These are phyloP conservation scores for Borovskyia barvae DNA, from an alignment of 208 protist species.

Conservation along the genomic window DNA sequence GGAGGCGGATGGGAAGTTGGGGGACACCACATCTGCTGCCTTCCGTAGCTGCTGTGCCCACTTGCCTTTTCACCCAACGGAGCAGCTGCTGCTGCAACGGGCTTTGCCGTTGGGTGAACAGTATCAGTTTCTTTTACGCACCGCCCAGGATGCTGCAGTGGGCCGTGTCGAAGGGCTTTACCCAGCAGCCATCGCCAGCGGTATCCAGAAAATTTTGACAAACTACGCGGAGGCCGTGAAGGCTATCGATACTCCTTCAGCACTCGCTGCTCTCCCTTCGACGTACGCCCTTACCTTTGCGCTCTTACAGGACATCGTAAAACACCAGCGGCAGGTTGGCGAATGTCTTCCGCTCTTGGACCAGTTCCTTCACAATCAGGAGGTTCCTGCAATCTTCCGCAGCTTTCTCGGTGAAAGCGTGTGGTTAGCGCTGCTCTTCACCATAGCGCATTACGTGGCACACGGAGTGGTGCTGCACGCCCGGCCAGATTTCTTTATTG, in stretches of 20 bases:
- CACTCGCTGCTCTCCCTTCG: slow-evolving; percentile 31
- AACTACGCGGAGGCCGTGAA: slow-evolving; percentile 61
- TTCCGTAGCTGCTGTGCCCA: slow-evolving; percentile 12
- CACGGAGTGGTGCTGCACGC: slow-evolving; percentile 86
- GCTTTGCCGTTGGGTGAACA: slow-evolving; percentile 54
- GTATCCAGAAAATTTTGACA: slow-evolving; percentile 35
- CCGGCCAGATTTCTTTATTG: slow-evolving; percentile 72
- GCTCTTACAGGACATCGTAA: slow-evolving; percentile 40
- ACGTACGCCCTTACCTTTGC: slow-evolving; percentile 53
- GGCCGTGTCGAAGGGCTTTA: slow-evolving; percentile 58
- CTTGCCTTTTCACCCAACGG: slow-evolving; percentile 63
- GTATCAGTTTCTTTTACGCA: slow-evolving; percentile 36
- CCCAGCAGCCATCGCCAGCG: slow-evolving; percentile 48
- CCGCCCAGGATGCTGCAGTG: slow-evolving; percentile 37
- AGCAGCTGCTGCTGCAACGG: slow-evolving; percentile 44
- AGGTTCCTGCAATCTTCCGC: slow-evolving; percentile 61
- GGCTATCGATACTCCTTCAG: slow-evolving; percentile 29
- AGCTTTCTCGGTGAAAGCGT: slow-evolving; percentile 63
- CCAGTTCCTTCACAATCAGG: slow-evolving; percentile 44
- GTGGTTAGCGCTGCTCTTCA: slow-evolving; percentile 74
- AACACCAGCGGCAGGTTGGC: slow-evolving; percentile 2
- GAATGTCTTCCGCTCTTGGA: slow-evolving; percentile 37
- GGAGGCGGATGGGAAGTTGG: neutral
- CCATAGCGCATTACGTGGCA: slow-evolving; percentile 80
- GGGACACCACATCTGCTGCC: neutral